A percentile compares a stretch with the other conserved stretches of the same genome.
phyloP scores from a whole-genome alignment of 345 rosid species.

The Syzygium jambos region DNA sequence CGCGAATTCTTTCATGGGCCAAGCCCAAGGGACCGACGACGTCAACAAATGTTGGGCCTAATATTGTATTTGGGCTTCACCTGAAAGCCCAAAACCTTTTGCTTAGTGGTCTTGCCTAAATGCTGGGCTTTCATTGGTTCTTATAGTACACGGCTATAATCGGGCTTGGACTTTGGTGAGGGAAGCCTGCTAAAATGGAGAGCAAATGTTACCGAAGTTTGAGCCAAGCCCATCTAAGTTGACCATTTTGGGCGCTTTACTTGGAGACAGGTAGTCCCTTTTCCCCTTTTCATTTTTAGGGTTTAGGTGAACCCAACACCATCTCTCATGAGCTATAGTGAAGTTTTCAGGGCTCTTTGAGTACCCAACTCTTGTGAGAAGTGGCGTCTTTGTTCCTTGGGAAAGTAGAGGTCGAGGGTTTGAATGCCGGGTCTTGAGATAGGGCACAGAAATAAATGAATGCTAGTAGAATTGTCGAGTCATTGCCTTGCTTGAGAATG shows the following conservation, averaged over 20 bases:
- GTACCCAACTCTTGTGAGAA: background rate
- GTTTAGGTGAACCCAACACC: background rate
- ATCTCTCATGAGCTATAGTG: background rate
- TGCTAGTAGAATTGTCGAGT: background rate
- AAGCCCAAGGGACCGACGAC: background rate
- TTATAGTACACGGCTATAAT: background rate
- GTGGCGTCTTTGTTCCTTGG: background rate
- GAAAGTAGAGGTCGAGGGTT: background rate
- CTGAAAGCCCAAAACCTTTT: background rate
- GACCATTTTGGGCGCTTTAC: background rate
- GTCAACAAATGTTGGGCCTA: background rate
- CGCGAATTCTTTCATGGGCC: background rate
- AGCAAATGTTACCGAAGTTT: background rate
- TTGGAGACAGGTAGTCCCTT: background rate
- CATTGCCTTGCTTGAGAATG: background rate
- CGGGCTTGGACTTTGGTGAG: background rate
- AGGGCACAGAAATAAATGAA: background rate
- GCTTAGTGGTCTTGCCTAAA: background rate
- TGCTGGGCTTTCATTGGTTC: background rate
- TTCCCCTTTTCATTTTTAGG: background rate
- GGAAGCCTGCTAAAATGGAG: background rate
- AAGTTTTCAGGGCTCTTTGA: background rate
- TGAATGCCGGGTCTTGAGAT: background rate
- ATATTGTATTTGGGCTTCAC: background rate
- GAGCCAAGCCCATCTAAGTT: background rate